Conservation (phyloP, 2,329 filamentous ascomycete genomes). For the Cercospora zeae-maydis region DNA sequence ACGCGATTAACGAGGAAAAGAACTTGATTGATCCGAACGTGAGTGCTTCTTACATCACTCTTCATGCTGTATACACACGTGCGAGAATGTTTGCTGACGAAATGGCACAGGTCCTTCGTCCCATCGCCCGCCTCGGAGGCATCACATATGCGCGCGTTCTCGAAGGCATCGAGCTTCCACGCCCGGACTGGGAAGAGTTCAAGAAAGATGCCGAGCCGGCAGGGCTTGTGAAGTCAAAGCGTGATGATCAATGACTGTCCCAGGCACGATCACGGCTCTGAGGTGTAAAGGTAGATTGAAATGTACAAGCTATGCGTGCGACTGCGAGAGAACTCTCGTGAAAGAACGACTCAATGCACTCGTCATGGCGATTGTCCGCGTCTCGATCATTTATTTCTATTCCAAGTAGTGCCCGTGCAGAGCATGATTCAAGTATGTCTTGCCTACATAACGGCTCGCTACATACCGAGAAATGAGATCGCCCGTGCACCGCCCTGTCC, state of each 20-base stretch:
- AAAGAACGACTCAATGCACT: slow-evolving; percentile 52
- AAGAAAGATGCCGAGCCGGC: slow-evolving; percentile 51
- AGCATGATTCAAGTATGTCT: slow-evolving; percentile 56
- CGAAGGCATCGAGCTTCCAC: slow-evolving; percentile 67
- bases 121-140: slow-evolving; percentile 75
- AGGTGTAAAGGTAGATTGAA: neutral
- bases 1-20: slow-evolving; percentile 75
- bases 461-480: slow-evolving; percentile 8
- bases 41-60: slow-evolving; percentile 30
- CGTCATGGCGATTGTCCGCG: slow-evolving; percentile 51
- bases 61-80: neutral
- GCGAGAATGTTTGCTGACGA: slow-evolving; percentile 5
- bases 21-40: slow-evolving; percentile 69
- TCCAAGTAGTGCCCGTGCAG: slow-evolving; percentile 55
- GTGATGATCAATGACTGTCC: slow-evolving; percentile 38
- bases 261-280: neutral
- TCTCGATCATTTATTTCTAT: slow-evolving; percentile 59
- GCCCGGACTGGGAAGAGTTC: slow-evolving; percentile 51
- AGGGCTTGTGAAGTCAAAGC: slow-evolving; percentile 53
- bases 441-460: slow-evolving; percentile 43
- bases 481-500: too few species aligned
- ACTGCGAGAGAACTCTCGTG: slow-evolving; percentile 43
- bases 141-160: slow-evolving; percentile 75
- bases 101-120: slow-evolving; percentile 59
- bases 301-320: slow-evolving; percentile 1